phyloP scores from a whole-genome alignment of 2,329 filamentous ascomycete species.

The Colletotrichum paranaense region DNA sequence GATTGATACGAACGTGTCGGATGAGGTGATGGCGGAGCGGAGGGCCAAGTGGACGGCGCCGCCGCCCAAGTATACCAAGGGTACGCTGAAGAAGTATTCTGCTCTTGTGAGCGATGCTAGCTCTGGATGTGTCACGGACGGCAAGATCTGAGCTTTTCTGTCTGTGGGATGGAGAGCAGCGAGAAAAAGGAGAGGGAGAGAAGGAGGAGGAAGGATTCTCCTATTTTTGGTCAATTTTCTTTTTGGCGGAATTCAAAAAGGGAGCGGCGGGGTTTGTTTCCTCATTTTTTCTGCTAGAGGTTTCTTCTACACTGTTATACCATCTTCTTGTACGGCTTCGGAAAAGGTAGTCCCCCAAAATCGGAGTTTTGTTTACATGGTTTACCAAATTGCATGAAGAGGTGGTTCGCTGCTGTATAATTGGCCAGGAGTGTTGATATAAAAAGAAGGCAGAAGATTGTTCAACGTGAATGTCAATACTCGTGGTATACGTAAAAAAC shows the following conservation, averaged over 20 bases:
- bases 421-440: neutral
- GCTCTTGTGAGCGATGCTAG: conserved; percentile 68
- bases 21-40: conserved; percentile 71
- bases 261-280: neutral
- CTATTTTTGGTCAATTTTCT: neutral
- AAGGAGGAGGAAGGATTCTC: neutral
- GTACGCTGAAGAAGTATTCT: conserved; percentile 79
- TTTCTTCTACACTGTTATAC: conserved; percentile 29
- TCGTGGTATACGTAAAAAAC: conserved; percentile 1
- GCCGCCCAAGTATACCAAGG: conserved; percentile 66
- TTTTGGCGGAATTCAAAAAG: neutral
- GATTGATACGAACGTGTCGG: conserved; percentile 74
- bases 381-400: no score
- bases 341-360: conserved; percentile 35
- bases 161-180: no score
- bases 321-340: conserved; percentile 35
- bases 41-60: conserved; percentile 72
- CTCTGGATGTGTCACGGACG: conserved; percentile 69
- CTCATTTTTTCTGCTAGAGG: conserved; percentile 13
- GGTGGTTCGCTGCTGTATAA: no score
- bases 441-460: neutral
- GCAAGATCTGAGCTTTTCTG: conserved; percentile 36
- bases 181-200: no score
- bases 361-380: conserved; percentile 33
- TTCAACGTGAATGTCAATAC: neutral